Base-by-base conservation (phyloP, 495 filamentous ascomycete genomes). In the Poronia punctata region DNA sequence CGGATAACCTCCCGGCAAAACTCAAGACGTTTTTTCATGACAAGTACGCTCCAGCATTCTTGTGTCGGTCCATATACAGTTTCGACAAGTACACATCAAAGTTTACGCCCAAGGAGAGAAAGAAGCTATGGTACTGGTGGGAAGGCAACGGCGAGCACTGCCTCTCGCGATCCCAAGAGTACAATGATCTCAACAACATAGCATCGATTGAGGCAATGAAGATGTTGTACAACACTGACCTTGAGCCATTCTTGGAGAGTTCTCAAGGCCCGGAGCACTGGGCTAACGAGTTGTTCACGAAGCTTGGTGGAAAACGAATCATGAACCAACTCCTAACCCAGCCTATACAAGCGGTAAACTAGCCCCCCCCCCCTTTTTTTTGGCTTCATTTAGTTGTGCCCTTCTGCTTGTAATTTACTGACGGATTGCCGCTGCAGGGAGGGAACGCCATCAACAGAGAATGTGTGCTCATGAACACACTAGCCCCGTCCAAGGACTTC, bases 61-160 rank as follows among this genome's bases (percentile, higher is more conserved):
- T 36, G 16, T 36, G 33, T 24, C 33, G 33, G 16, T 36, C 17
- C 19, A 19, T 36, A 10, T 19, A 11, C 16, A 36, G 17, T 10
- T 21, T 19, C 7, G 16, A 36, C 16, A 36, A 36, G 33, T 36
- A 36, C 18, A 1, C 33, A 4, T 10, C 33, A 19, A 9, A 36
- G 19, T 36, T 36, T 19, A 36, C 33, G 20, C 3, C 17, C 19
- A 18, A 24, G 19, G 33, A 36, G 33, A 36, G 9, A 4, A 36
- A 23, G 11, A 19, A 20, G 10, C 33, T 36, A 10, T 36, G 33
- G 33, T 36, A 36, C 18, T 36, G 33, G 33, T 36, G 33, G 33
- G 33, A 36, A 20, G 33, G 33, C 33, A 36, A 36, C n/a, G 33
- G 33, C 17, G n/a, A 36, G 2, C 14, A 36, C 16, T 24, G 33